Evolutionary conservation across 352 stramenopile species (phyloP).

Genomic region (Phytophthora meadii): DNA sequence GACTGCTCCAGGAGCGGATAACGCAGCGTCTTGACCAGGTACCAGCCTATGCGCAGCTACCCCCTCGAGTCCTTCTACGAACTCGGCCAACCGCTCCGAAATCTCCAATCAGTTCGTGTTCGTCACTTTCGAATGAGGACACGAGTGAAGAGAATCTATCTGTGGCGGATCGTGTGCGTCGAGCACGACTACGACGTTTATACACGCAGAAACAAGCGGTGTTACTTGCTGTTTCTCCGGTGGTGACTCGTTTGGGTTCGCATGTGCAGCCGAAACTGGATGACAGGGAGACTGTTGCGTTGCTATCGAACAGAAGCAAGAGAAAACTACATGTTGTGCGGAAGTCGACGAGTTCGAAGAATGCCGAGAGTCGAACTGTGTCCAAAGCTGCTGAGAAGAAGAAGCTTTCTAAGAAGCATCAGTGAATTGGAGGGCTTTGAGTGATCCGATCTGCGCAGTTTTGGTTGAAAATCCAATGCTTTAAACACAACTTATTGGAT

Average conservation of each 20-base stretch:
- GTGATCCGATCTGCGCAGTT: no score
- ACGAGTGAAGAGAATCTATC: constrained; percentile 19
- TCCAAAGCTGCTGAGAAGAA: constrained; percentile 20
- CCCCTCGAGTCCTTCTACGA: constrained; percentile 10
- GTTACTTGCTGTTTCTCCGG: constrained; percentile 22
- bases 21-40: constrained; percentile 62
- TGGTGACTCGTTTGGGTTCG: constrained; percentile 14
- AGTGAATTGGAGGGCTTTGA: neutral
- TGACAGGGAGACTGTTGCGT: constrained; percentile 20
- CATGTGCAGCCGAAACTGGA: constrained; percentile 5
- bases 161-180: constrained; percentile 16
- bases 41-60: constrained; percentile 16
- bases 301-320: constrained; percentile 15
- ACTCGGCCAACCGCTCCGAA: neutral
- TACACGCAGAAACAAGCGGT: constrained; percentile 29
- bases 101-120: constrained; percentile 39
- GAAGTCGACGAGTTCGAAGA: constrained; percentile 8
- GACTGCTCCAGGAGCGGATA: constrained; percentile 70
- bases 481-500: neutral
- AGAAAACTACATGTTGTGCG: constrained; percentile 11
- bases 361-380: neutral
- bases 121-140: constrained; percentile 42
- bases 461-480: no score
- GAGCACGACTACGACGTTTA: constrained; percentile 26
- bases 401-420: constrained; percentile 9